Evolutionary conservation across 768 basidiomycete genomes (phyloP).

Genomic region (Lactifluus volemus): DNA sequence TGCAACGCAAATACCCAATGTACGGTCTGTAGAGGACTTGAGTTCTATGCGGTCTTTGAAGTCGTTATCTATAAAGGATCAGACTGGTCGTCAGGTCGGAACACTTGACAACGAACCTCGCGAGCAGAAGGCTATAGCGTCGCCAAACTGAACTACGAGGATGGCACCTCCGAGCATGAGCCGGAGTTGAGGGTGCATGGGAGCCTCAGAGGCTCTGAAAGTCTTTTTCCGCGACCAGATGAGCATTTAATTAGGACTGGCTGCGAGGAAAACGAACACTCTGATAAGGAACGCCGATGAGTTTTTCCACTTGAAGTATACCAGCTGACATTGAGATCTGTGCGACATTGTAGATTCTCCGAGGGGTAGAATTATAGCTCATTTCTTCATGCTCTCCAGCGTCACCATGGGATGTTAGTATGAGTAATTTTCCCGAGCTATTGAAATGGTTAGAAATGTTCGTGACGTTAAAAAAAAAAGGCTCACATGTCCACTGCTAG

Average conservation of each 20-base stretch:
- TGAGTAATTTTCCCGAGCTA: constrained; percentile 45
- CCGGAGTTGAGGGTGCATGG: constrained; percentile 62
- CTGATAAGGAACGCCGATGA: constrained; percentile 65
- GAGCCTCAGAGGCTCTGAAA: constrained; percentile 49
- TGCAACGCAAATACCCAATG: constrained; percentile 59
- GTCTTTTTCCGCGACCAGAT: constrained; percentile 34
- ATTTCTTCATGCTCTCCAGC: constrained; percentile 38
- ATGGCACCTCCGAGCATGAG: constrained; percentile 51
- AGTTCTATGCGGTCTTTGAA: constrained; percentile 67
- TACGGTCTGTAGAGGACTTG: constrained; percentile 56
- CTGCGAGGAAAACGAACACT: constrained; percentile 39
- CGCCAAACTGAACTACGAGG: constrained; percentile 62
- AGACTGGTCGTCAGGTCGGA: not conserved
- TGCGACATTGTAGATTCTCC: constrained; percentile 57
- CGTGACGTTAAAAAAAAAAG: constrained; percentile 1
- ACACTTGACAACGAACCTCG: constrained; percentile 35
- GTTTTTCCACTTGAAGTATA: constrained; percentile 37
- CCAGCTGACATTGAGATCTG: constrained; percentile 38
- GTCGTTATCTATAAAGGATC: constrained; percentile 43
- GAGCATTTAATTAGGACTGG: not conserved
- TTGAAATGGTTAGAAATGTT: not conserved
- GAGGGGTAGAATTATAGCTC: constrained; percentile 35
- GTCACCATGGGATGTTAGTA: constrained; percentile 63
- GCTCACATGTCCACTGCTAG: constrained; percentile 50
- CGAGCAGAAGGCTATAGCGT: constrained; percentile 65